Base-by-base conservation (phyloP, 2,329 filamentous ascomycete species). In the Nigrospora osmanthi region DNA sequence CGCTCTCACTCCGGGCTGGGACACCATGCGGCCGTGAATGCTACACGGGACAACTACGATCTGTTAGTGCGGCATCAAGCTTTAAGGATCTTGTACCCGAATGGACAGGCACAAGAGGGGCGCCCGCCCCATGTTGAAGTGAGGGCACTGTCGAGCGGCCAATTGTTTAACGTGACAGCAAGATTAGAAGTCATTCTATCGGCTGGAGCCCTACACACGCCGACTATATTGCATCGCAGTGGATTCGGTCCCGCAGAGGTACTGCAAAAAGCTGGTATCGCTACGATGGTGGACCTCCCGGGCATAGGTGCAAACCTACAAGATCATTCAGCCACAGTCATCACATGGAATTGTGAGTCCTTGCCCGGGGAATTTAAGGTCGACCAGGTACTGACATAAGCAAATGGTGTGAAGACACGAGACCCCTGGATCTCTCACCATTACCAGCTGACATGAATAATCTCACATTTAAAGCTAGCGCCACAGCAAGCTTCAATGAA, bases 261-360 rank as follows among this genome's bases (percentile, higher is more conserved):
- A 2, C 54, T 75, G 2, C 43, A 56, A 11, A 46, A 55, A 4
- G 58, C 65, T 4, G 59, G 58, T 0, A 67, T 75, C 32, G 47
- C 57, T 0, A 52, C 68, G 0, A 48, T 69, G 2, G 58, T 67
- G 28, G 62, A 73, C 45, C 55, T 69, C 2, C 67, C 71, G 0
- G 66, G 62, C 3, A 74, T 75, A 4, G 72, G 71, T 6, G 57
- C 64, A 19, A 68, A 68, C 49, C 58, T 67, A 33, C 64, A 67
- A 48, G 66, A 69, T 44, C 66, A 68, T 48, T 59, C 54, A 47
- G 55, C 38, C 44, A 45, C 30, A 47, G 17, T 31, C 4, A 30
- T 42, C 14, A 6, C 23, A 23, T 42, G 33, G 40, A 42, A 42
- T 16, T 42, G 40, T 42, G 11, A 42, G 40, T 35, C 3, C 9